Conservation (phyloP, 257 asterid species). For the Primulina eburnea region DNA sequence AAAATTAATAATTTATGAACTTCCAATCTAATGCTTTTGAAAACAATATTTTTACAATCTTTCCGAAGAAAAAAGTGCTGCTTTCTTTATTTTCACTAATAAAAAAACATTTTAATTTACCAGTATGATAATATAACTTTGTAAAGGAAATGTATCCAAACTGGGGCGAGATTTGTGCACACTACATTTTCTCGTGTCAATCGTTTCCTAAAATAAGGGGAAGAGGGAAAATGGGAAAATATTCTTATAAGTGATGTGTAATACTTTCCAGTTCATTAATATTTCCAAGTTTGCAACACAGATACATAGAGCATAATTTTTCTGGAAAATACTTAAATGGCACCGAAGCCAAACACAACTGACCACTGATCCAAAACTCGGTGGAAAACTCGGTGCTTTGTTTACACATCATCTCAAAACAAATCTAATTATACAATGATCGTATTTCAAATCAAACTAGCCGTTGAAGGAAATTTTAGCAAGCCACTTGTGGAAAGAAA, state of each 20-base stretch:
- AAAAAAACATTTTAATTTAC: too few species aligned
- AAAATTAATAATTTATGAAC: neutral
- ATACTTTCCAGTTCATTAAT: neutral
- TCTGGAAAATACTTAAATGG: neutral
- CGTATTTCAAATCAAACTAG: neutral
- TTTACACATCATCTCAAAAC: neutral
- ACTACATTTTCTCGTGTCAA: neutral
- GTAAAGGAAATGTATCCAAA: neutral
- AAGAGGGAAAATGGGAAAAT: neutral
- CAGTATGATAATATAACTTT: too few species aligned
- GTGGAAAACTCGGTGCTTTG: neutral
- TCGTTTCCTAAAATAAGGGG: neutral
- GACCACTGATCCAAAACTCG: neutral
- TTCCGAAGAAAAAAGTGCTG: neutral
- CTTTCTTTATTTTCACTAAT: too few species aligned
- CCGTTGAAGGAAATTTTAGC: constrained; percentile 2
- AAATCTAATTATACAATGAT: neutral
- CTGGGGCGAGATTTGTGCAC: neutral
- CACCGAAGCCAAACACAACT: neutral
- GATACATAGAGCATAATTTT: neutral
- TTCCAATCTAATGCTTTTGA: too few species aligned
- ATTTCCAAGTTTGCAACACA: neutral
- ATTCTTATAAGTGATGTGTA: too few species aligned
- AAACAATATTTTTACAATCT: too few species aligned
- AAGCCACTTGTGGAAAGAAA: constrained; percentile 5